Evolutionary conservation across 169 alveolate species (phyloP), one percentile per base, ranked within the genome.

Genomic region (Eimeria maxima): DNA sequence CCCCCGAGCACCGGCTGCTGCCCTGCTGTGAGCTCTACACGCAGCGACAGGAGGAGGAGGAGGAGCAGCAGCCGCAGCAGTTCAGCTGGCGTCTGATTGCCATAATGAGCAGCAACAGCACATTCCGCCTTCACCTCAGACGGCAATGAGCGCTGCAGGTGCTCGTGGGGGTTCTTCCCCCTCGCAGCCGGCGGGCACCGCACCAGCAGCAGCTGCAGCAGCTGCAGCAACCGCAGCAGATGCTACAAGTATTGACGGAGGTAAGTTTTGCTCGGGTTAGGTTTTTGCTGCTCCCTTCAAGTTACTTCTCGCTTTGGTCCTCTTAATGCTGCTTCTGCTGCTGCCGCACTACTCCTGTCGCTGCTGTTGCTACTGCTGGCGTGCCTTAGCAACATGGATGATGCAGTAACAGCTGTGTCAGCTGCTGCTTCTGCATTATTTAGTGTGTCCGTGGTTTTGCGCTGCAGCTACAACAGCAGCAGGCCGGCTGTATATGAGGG

Each of bases 51-150:
- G 27, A 50, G 45, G 69, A 63, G 93, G 63, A 86, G 78, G 65
- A 84, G 93, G 24, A 63, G 93, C 93, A 86, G 93, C 93, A 60
- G 80, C 93, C 42, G 93, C 80, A n/a, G 81, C 93, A 11, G 80
- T 27, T 47, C 33, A 10, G 63, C 67, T 5, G 47, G 93, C 93
- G 71, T 20, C 57, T 7, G 55, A 71, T 63, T 44, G 80, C 63
- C 53, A 86, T 78, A 86, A 86, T 86, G 93, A 38, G 93, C 80
- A 60, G 65, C 76, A 63, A 22, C 60, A 60, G 22, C 81, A 86
- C 63, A 60, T 57, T 55, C 93, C 45, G 93, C 42, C 81, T 42
- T 4, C 67, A 29, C 93, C 93, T 38, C 60, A 50, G 71, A 57
- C 93, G 57, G 93, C 80, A 55, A 86, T 86, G 93, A 86, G 93